These are phyloP conservation scores for Leishmania aethiopica DNA, from an alignment of 208 protist genomes.

Conservation along the genomic window DNA sequence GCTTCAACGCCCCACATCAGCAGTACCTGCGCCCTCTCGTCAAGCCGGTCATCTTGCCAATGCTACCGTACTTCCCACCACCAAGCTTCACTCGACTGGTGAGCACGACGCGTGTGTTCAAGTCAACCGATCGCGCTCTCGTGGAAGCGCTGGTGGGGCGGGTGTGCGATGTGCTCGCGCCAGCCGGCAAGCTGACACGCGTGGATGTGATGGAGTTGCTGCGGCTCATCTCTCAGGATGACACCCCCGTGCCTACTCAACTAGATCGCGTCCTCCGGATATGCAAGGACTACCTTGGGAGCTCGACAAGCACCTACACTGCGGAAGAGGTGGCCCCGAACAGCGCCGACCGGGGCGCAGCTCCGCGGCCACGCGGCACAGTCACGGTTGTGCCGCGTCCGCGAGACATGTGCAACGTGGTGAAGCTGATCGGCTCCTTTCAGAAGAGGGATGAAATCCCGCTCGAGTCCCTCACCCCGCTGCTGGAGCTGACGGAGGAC, in stretches of 20 bases:
- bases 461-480: conserved; percentile 54
- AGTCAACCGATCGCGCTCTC: conserved; percentile 46
- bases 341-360: not conserved
- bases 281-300: conserved; percentile 10
- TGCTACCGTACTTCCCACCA: conserved; percentile 55
- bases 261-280: conserved; percentile 20
- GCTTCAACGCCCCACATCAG: conserved; percentile 70
- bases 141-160: conserved; percentile 56
- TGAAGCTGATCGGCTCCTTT: conserved; percentile 34
- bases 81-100: conserved; percentile 77
- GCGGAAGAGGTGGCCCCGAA: not conserved
- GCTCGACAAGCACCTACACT: not conserved
- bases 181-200: conserved; percentile 23
- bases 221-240: conserved; percentile 23
- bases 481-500: conserved; percentile 51
- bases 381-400: conserved; percentile 42
- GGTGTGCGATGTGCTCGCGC: conserved; percentile 35
- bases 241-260: conserved; percentile 26
- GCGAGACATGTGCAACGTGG: conserved; percentile 62
- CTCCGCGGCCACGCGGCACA: conserved; percentile 3
- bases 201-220: conserved; percentile 37
- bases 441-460: conserved; percentile 54
- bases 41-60: conserved; percentile 53
- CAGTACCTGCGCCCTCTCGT: conserved; percentile 77
- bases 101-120: conserved; percentile 48